Evolutionary conservation across 2,329 filamentous ascomycete genomes (phyloP), one percentile per base, ranked within the genome.

Genomic region (Shiraia bambusicola): DNA sequence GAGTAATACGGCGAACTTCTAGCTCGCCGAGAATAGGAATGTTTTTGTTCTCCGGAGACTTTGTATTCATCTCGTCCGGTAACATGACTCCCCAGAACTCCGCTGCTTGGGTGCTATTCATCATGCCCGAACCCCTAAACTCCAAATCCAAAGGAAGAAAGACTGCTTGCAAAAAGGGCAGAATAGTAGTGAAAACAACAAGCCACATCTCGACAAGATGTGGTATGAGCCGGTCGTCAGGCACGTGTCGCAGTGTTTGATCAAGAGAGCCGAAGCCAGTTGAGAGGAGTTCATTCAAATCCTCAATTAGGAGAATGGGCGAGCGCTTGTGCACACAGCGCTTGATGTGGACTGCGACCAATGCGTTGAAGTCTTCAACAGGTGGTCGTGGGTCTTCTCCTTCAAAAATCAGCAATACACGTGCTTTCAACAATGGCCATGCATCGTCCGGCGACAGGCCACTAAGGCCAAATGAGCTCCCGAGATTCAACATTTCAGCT

Each of bases 141-240:
- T 98, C 93, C 9, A 95, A 80, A 61, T 98, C 93, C 1, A 98
- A 73, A 0, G 91, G 93, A 2, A 98, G 74, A 63, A 98, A 96
- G 1, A 96, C 91, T 1, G 92, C 90, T 72, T 97, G 92, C 58
- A 98, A 84, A 62, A 95, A 97, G 0, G 93, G 93, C 4, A 97
- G 72, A 27, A 97, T 88, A 6, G 82, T 87, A 2, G 89, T 92
- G 59, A 96, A 96, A 0, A 93, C 91, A 33, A 93, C 84, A 45
- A 94, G 81, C 93, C 93, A 98, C 62, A 96, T 83, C 63, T 95
- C 89, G 2, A 96, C 92, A 1, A 98, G 76, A 41, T 89, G 83
- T 0, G 89, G 88, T 15, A 97, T 89, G n/a, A 97, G 79, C 25
- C 86, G 81, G 47, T 95, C 91, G 60, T 97, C 92, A 0, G 88